Conservation (phyloP, 139 green algal genomes). For the Pleodorina starrii region DNA sequence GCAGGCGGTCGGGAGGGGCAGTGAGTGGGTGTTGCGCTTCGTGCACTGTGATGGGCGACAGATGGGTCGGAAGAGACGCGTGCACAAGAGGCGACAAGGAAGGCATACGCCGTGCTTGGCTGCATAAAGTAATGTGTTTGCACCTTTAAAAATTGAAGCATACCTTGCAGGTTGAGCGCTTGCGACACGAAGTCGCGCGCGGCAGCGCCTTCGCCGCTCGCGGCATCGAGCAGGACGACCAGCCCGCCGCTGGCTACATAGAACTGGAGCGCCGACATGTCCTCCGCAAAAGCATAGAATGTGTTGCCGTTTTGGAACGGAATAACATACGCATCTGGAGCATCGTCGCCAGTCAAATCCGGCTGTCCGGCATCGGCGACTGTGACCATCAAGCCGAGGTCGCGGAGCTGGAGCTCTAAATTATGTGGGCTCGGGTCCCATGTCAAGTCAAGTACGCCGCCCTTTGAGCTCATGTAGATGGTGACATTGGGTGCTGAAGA, state of each 20-base stretch:
- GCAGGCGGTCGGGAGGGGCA: no score
- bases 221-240: slow-evolving; percentile 8
- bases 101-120: no score
- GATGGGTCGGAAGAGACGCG: no score
- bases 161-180: not conserved
- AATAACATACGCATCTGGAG: slow-evolving; percentile 40
- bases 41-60: no score
- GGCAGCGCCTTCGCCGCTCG: not conserved
- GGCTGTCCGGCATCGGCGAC: slow-evolving; percentile 27
- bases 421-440: slow-evolving; percentile 16
- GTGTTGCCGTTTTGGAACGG: slow-evolving; percentile 5
- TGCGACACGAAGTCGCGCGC: not conserved
- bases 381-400: not conserved
- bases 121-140: no score
- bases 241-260: not conserved
- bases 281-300: not conserved
- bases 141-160: not conserved
- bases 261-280: not conserved
- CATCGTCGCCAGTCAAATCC: slow-evolving; percentile 32
- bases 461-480: not conserved
- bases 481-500: not conserved
- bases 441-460: slow-evolving; percentile 7
- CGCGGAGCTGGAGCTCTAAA: slow-evolving; percentile 27
- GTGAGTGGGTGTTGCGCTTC: no score
- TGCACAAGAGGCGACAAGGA: no score